Evolutionary conservation across 176 grass and related monocot species (phyloP).

Genomic region (Puya raimondii): DNA sequence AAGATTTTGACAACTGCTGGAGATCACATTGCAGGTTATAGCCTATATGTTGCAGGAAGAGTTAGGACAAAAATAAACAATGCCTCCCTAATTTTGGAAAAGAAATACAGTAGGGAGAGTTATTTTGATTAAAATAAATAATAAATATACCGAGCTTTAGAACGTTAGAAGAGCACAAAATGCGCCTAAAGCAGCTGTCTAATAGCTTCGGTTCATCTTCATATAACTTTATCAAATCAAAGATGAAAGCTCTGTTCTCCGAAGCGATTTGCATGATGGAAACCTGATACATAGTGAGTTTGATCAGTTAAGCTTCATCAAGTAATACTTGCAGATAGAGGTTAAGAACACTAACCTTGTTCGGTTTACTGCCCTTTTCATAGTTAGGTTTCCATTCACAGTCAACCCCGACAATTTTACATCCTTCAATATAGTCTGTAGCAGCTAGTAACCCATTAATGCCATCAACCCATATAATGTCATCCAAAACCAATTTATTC

Average conservation of each 20-base stretch:
- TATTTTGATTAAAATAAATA: constrained; percentile 8
- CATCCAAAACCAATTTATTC: constrained; percentile 57
- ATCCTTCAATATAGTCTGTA: constrained; percentile 62
- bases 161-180: constrained; percentile 84
- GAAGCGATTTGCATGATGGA: constrained; percentile 96
- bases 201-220: constrained; percentile 58
- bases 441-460: constrained; percentile 53
- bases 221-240: constrained; percentile 96
- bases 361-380: constrained; percentile 77
- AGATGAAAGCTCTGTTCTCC: constrained; percentile 86
- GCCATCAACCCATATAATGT: constrained; percentile 89
- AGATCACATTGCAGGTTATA: constrained; percentile 93
- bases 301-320: constrained; percentile 10
- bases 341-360: constrained; percentile 42
- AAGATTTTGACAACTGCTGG: constrained; percentile 66
- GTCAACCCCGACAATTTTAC: constrained; percentile 85
- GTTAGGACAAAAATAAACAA: not conserved
- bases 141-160: constrained; percentile 74
- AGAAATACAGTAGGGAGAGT: not conserved
- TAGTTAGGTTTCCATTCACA: constrained; percentile 96
- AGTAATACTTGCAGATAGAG: not conserved
- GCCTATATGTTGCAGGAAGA: constrained; percentile 35
- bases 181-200: constrained; percentile 69
- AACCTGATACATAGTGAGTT: constrained; percentile 41
- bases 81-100: not conserved